These are phyloP conservation scores for Martiniozyma asiatica DNA, from an alignment of 1,139 yeast genomes.

Conservation along the genomic window DNA sequence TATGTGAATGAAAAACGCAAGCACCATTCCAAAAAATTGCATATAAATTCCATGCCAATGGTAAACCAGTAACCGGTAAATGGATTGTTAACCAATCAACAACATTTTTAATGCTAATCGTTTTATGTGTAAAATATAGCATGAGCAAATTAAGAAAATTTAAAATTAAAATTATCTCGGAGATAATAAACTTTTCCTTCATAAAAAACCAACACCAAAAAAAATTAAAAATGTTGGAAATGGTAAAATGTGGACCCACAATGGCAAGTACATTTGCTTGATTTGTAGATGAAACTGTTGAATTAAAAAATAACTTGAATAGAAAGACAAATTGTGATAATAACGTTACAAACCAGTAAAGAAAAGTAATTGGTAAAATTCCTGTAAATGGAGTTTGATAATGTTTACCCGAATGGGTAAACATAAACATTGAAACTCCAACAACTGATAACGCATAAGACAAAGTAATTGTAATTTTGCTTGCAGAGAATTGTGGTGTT, in stretches of 20 bases:
- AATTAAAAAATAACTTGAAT: constrained; percentile 36
- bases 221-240: constrained; percentile 48
- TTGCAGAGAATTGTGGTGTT: constrained; percentile 19
- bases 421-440: constrained; percentile 42
- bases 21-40: constrained; percentile 81
- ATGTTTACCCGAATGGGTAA: constrained; percentile 23
- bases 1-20: constrained; percentile 44
- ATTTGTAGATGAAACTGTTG: constrained; percentile 18
- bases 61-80: constrained; percentile 54
- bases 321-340: constrained; percentile 44
- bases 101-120: constrained; percentile 43
- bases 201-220: constrained; percentile 54
- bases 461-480: constrained; percentile 35
- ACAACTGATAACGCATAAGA: constrained; percentile 42
- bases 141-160: constrained; percentile 48
- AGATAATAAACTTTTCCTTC: constrained; percentile 37
- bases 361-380: constrained; percentile 36
- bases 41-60: constrained; percentile 63
- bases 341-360: constrained; percentile 48
- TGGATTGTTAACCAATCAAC: constrained; percentile 47
- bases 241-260: constrained; percentile 50
- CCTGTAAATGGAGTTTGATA: constrained; percentile 60
- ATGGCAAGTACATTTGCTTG: constrained; percentile 24
- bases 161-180: constrained; percentile 44
- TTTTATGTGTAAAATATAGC: constrained; percentile 48